Evolutionary conservation across 441 rosid species (phyloP).

Genomic region (Gossypium davidsonii): DNA sequence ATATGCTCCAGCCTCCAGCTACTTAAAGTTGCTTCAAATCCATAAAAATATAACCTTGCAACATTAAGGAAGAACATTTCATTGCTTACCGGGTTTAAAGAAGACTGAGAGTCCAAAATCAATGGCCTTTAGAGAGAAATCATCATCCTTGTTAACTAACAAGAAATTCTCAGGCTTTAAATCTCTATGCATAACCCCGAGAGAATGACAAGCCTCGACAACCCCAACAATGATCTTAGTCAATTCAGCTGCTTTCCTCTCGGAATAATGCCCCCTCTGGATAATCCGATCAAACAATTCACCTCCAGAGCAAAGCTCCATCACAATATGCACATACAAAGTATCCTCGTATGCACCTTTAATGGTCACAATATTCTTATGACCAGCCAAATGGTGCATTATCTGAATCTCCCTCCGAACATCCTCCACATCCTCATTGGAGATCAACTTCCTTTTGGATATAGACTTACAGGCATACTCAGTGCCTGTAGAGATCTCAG

Average conservation of each 20-base stretch:
- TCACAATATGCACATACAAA: slow-evolving; percentile 82
- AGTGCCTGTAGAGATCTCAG: slow-evolving; percentile 56
- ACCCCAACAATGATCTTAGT: slow-evolving; percentile 89
- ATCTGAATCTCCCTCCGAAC: slow-evolving; percentile 96
- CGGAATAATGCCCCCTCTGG: slow-evolving; percentile 89
- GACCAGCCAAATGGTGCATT: slow-evolving; percentile 99
- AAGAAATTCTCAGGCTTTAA: slow-evolving; percentile 93
- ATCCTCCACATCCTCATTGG: slow-evolving; percentile 93
- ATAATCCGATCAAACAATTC: slow-evolving; percentile 93
- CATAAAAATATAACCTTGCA: neutral
- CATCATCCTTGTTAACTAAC: slow-evolving; percentile 93
- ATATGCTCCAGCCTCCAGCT: neutral
- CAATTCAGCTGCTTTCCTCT: slow-evolving; percentile 91
- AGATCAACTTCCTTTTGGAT: slow-evolving; percentile 81
- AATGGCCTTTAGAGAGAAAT: slow-evolving; percentile 94
- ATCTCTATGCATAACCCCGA: slow-evolving; percentile 96
- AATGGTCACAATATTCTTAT: slow-evolving; percentile 84
- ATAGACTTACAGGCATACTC: slow-evolving; percentile 94
- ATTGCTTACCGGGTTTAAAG: slow-evolving; percentile 86
- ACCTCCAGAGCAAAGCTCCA: slow-evolving; percentile 95
- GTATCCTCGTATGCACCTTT: slow-evolving; percentile 95
- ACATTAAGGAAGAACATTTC: neutral
- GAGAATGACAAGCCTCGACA: slow-evolving; percentile 93
- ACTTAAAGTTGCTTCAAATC: slow-evolving; percentile 5
- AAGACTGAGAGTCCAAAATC: slow-evolving; percentile 97